Conservation (phyloP, 2,329 filamentous ascomycete genomes). For the Aspergillus sp. region DNA sequence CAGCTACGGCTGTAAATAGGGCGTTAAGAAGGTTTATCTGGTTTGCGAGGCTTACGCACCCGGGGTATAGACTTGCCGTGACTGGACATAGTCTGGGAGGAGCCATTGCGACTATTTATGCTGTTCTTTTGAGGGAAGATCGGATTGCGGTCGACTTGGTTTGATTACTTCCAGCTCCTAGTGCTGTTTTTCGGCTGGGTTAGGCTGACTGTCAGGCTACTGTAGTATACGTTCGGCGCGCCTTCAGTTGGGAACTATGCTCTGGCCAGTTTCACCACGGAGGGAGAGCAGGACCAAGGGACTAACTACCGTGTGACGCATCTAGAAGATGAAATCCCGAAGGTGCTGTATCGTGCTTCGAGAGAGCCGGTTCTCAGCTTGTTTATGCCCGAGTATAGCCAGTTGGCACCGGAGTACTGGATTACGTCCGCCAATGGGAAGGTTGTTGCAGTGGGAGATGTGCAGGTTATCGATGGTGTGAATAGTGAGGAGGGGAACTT, state of each 20-base stretch:
- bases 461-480: conserved; percentile 20
- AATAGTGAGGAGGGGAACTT: conserved; percentile 12
- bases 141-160: conserved; percentile 43
- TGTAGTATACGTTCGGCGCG: conserved; percentile 38
- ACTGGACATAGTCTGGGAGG: conserved; percentile 52
- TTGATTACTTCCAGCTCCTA: conserved; percentile 11
- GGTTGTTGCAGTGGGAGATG: conserved; percentile 28
- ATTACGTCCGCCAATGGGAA: conserved; percentile 2
- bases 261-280: conserved; percentile 32
- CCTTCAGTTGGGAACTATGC: conserved; percentile 36
- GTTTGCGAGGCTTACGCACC: conserved; percentile 36
- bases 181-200: not conserved
- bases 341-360: conserved; percentile 1
- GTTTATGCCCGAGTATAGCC: conserved; percentile 10
- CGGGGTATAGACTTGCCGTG: conserved; percentile 41
- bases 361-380: not conserved
- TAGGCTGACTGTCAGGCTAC: not conserved
- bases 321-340: conserved; percentile 21
- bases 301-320: conserved; percentile 36
- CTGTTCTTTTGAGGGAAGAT: conserved; percentile 40
- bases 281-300: conserved; percentile 14
- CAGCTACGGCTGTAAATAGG: conserved; percentile 36
- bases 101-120: conserved; percentile 48
- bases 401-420: conserved; percentile 15
- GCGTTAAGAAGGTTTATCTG: conserved; percentile 39